Base-by-base conservation (phyloP, 805 yeast species). In the Metschnikowia bowlesiae region DNA sequence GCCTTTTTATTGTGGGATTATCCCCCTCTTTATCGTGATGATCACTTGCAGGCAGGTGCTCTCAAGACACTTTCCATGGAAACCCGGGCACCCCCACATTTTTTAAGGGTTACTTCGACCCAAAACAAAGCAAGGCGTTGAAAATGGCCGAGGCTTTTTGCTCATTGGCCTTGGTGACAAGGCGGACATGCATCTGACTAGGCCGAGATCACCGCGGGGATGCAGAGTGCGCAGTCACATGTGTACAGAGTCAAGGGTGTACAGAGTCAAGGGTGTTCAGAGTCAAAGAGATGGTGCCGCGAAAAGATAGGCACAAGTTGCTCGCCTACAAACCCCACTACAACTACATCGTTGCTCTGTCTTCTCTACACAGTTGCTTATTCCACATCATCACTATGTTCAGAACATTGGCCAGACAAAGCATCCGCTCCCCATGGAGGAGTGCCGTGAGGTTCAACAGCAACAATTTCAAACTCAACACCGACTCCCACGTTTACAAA, bases 401-500 rank as follows among this genome's bases (percentile, higher is more conserved):
- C 47, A 55, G 46, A 47, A 45, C 60, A 31, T 38, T 57, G 29
- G 54, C 55, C 43, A 57, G 61, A 55, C 56, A 53, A 37, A 39
- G 52, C 22, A 29, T 47, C 14, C 52, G 57, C 32, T 30, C 52
- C 16, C 53, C 53, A 14, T 50, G 50, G 54, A 57, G 50, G 37
- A 30, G 50, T 33, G 53, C 60, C 32, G 51, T 55, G 35, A 47
- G 60, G 48, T 63, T 61, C 58, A 70, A 70, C 63, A 54, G 69
- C 38, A 61, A 58, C 53, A 63, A 59, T 62, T 69, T 63, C 59
- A 66, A 61, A 56, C 59, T 73, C 55, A 71, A 66, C 64, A 67
- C 66, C 35, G 68, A 68, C 18, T 70, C 75, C 8, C 65, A 60
- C 52, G 74, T 65, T 30, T 69, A 62, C 64, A 71, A 72, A 60